Evolutionary conservation across 495 filamentous ascomycete genomes (phyloP).

Genomic region (Aspergillus wentii): DNA sequence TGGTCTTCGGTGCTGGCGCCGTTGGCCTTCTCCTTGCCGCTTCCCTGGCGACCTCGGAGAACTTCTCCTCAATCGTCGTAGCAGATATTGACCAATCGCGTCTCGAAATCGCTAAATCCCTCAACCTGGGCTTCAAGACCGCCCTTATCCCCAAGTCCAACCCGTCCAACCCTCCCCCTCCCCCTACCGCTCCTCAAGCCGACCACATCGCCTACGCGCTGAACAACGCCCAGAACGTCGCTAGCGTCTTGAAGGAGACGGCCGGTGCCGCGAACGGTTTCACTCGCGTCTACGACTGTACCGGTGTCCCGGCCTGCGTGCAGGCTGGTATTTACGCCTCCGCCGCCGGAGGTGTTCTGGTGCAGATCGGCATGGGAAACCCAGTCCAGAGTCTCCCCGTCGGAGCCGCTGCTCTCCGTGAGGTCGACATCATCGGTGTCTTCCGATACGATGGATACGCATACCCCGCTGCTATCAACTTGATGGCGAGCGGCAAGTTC

Average conservation of each 20-base stretch:
- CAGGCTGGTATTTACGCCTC: slow-evolving; percentile 84
- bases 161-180: slow-evolving; percentile 23
- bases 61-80: slow-evolving; percentile 69
- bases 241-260: slow-evolving; percentile 31
- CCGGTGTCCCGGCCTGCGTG: slow-evolving; percentile 80
- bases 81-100: slow-evolving; percentile 75
- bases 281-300: slow-evolving; percentile 84
- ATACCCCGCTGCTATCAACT: slow-evolving; percentile 73
- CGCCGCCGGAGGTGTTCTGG: slow-evolving; percentile 70
- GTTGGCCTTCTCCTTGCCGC: slow-evolving; percentile 71
- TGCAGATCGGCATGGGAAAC: slow-evolving; percentile 93
- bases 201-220: slow-evolving; percentile 38
- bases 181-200: slow-evolving; percentile 32
- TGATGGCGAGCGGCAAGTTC: slow-evolving; percentile 59
- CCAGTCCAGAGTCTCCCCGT: slow-evolving; percentile 84
- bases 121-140: slow-evolving; percentile 61
- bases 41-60: slow-evolving; percentile 53
- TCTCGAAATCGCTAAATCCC: slow-evolving; percentile 64
- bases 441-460: slow-evolving; percentile 83
- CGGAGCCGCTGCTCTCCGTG: slow-evolving; percentile 76
- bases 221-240: slow-evolving; percentile 35
- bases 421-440: slow-evolving; percentile 89
- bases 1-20: slow-evolving; percentile 79
- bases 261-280: slow-evolving; percentile 59
- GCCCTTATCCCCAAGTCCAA: slow-evolving; percentile 53